A percentile compares a stretch with the other conserved stretches of the same genome.
Evolutionary conservation across 2,329 filamentous ascomycete species (phyloP).

Genomic region (Trichoderma guizhouense): DNA sequence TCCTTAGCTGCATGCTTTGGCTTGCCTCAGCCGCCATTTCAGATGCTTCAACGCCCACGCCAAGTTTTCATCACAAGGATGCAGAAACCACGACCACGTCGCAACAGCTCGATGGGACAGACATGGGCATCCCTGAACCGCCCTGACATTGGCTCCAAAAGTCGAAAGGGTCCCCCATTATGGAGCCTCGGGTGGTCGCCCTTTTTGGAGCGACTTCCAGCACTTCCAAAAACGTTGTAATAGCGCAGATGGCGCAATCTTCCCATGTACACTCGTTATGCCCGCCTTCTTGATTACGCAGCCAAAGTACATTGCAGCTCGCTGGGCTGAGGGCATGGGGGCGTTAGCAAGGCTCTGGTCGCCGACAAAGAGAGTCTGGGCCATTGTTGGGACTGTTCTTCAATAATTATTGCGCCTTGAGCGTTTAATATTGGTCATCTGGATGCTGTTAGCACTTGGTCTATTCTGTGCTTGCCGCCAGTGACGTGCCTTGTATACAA

Average conservation of each 20-base stretch:
- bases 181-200: conserved; percentile 19
- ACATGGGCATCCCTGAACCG: conserved; percentile 6
- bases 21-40: neutral
- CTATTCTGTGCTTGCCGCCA: neutral
- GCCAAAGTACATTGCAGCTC: neutral
- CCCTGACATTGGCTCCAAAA: neutral
- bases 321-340: conserved; percentile 4
- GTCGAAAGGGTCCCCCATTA: neutral
- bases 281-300: neutral
- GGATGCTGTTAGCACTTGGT: neutral
- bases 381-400: neutral
- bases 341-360: neutral
- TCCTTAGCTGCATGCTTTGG: neutral
- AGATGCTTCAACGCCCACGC: neutral
- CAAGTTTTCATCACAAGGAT: neutral
- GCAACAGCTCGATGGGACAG: conserved; percentile 1
- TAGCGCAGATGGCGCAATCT: conserved; percentile 21
- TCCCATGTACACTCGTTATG: conserved; percentile 17
- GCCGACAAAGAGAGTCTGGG: neutral
- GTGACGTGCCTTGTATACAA: neutral
- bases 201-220: conserved; percentile 18
- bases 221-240: conserved; percentile 13
- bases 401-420: conserved; percentile 3
- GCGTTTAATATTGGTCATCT: neutral
- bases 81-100: neutral